Percentiles rank a stretch among this genome's conserved stretches.
Evolutionary conservation across 352 stramenopile genomes (phyloP).

Genomic region (Phytophthora quininea): DNA sequence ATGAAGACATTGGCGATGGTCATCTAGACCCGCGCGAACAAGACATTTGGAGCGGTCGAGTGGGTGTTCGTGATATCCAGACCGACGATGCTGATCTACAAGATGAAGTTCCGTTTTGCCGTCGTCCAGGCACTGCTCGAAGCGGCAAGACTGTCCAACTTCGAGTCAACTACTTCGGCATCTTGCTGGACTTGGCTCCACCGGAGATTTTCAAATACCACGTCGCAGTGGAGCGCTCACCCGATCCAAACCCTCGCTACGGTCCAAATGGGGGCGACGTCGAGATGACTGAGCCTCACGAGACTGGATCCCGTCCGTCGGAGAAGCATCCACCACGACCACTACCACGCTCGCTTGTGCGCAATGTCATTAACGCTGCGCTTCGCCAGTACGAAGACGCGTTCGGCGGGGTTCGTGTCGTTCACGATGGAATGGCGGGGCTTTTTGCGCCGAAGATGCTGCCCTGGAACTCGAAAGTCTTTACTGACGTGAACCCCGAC

Average conservation of each 20-base stretch:
- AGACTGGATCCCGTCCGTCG: not conserved
- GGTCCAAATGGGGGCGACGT: no score
- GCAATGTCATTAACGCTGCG: conserved; percentile 58
- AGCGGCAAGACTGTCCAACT: conserved; percentile 35
- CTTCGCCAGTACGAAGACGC: conserved; percentile 50
- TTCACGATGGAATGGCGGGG: conserved; percentile 55
- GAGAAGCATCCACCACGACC: conserved; percentile 29
- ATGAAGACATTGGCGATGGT: conserved; percentile 51
- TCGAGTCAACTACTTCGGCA: conserved; percentile 62
- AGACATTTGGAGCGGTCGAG: conserved; percentile 45
- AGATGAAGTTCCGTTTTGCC: conserved; percentile 40
- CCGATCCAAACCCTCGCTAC: not conserved
- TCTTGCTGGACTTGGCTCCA: conserved; percentile 44
- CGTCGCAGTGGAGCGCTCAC: conserved; percentile 47
- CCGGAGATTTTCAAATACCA: conserved; percentile 77
- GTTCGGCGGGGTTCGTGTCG: conserved; percentile 51
- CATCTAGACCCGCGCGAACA: conserved; percentile 47
- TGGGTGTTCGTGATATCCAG: conserved; percentile 28
- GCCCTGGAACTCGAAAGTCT: conserved; percentile 51
- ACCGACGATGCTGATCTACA: conserved; percentile 32
- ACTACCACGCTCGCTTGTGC: conserved; percentile 47
- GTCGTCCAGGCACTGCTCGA: conserved; percentile 36
- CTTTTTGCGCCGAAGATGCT: conserved; percentile 51
- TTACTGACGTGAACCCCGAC: conserved; percentile 44
- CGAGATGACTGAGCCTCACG: no score